Evolutionary conservation across 441 rosid genomes (phyloP), one percentile per base, ranked within the genome.

Genomic region (Arabidopsis hybrid): DNA sequence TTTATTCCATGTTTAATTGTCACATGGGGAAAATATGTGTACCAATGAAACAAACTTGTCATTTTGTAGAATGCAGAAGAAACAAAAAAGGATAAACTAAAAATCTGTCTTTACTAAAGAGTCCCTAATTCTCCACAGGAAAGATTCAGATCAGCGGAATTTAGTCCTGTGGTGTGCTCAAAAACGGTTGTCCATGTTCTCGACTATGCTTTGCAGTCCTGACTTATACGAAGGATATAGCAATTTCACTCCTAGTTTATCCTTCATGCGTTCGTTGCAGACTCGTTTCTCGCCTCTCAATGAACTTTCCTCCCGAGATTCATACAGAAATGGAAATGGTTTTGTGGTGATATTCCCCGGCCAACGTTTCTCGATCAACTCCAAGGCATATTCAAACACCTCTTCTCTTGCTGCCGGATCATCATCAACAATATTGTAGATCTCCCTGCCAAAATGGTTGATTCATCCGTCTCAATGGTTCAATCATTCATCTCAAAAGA

Each of bases 361-460:
- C 90, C 96, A 89, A 67, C 79, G 89, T 79, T 76, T 78, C 75
- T 83, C 80, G 18, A 90, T 75, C 86, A 94, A 82, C 43, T 74
- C 81, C 80, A 73, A 67, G 35, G 97, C 96, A 78, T 82, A 88
- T 39, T 82, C 78, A 62, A 90, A 92, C 55, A 90, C 99, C 76
- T 89, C 90, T 73, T 83, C 89, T 47, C 92, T 78, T 1, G 97
- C 80, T 17, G 97, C 91, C 2, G 90, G 91, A 62, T 90, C 87
- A 47, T 94, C 99, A 56, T 92, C 99, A 3, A 92, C 99, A 6
- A 92, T 62, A 64, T 94, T 94, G 93, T 88, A 94, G 49, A 85
- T 80, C 36, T 83, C 81, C 81, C 97, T 94, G 91, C 47, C 45
- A 69, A n/a, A 63, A 65, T 7, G 39, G 14, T 26, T 34, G 61